A percentile compares a stretch with the other conserved stretches of the same genome.
These are phyloP conservation scores for Crataegus laevigata DNA, from an alignment of 306 rosid species.

Conservation along the genomic window DNA sequence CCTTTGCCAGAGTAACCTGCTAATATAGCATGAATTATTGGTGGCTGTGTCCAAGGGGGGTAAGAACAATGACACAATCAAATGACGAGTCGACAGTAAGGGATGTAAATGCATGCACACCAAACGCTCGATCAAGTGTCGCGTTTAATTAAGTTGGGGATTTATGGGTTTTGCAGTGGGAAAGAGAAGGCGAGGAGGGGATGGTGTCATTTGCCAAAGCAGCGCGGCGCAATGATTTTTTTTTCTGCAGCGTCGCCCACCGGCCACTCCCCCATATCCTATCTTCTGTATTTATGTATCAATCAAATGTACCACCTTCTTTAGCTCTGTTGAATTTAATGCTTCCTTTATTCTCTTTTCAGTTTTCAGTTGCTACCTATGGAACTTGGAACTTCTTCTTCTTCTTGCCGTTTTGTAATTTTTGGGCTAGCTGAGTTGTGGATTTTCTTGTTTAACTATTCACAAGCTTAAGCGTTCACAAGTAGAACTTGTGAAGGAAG, in stretches of 20 bases:
- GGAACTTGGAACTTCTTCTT: background rate
- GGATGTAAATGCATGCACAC: background rate
- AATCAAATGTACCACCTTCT: background rate
- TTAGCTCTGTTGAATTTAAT: background rate
- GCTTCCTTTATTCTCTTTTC: background rate
- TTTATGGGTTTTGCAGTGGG: background rate
- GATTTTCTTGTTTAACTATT: background rate
- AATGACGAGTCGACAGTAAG: background rate
- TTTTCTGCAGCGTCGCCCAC: background rate
- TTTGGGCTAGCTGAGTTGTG: background rate
- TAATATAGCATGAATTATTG: background rate
- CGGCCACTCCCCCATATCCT: background rate
- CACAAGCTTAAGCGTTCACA: background rate
- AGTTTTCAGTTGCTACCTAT: background rate
- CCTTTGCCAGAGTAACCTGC: background rate
- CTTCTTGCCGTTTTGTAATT: background rate
- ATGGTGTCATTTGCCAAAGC: background rate
- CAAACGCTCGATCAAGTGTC: background rate
- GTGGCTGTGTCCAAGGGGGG: background rate
- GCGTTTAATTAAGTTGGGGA: background rate
- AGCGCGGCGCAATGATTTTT: constrained; percentile 6
- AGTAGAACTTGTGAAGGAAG: no score
- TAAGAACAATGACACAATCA: background rate
- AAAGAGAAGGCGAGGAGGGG: background rate
- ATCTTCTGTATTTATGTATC: background rate